Evolutionary conservation across 352 stramenopile genomes (phyloP), one percentile per base, ranked within the genome.

Genomic region (Pythium coloratum): DNA sequence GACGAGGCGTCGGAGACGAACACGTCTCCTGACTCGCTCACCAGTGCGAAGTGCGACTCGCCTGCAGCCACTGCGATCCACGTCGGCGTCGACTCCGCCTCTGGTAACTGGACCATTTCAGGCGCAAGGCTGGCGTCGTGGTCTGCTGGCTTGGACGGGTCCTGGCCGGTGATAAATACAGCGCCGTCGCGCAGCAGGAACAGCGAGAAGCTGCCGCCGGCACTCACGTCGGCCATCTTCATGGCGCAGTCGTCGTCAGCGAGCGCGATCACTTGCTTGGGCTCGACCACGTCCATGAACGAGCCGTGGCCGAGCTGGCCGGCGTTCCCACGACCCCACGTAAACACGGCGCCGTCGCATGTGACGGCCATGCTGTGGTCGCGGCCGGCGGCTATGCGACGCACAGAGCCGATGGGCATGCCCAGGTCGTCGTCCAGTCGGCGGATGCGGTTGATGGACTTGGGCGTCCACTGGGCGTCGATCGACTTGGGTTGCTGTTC

Each of bases 231-330:
- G 6, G 56, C 54, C 16, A 72, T 65, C 16, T 58, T 58, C 40
- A 67, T 65, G 0, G 30, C 42, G 9, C 42, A 30, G 9, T 57
- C 59, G 59, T 71, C 57, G 16, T 69, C 56, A 1, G 85, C 73
- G 28, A 91, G 69, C 13, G 79, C 71, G 66, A 90, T 72, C 42
- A 94, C 75, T 59, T 89, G 83, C 61, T 74, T 86, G 2, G 85
- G 85, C 9, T 81, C 69, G 12, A 55, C 70, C 2, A 86, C 64
- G 49, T 94, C 79, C 80, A 90, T 89, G 57, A 69, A 80, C 20
- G 70, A 82, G 9, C 84, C 82, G 34, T 89, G 82, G 6, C 86
- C 86, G 1, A 94, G 76, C 57, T 91, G 86, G 8, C 86, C 86
- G 8, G 72, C 68, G 59, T 90, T 76, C 5, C 83, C 83, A 14